Conservation (phyloP, 2,329 filamentous ascomycete genomes). For the Waltergamsia citrina region DNA sequence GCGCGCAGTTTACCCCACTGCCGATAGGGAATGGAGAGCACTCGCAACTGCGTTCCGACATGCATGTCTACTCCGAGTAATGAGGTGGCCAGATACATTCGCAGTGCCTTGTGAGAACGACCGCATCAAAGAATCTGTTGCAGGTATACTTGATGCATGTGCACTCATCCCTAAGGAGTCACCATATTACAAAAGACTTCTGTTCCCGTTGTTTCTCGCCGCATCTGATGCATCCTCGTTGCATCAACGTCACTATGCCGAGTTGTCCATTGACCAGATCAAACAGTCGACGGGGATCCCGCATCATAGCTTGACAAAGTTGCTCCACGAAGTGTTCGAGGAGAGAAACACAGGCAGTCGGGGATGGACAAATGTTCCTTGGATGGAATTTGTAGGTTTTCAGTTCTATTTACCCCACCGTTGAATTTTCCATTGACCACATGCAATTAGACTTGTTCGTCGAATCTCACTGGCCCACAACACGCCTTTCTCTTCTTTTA, state of each 20-base stretch:
- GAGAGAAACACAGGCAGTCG: conserved; percentile 8
- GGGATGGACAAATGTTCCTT: conserved; percentile 12
- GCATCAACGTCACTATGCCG: conserved; percentile 15
- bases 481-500: conserved; percentile 9
- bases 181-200: conserved; percentile 14
- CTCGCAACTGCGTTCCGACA: conserved; percentile 17
- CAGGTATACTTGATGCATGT: conserved; percentile 13
- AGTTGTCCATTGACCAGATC: conserved; percentile 13
- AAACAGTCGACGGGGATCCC: conserved; percentile 13
- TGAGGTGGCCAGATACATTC: conserved; percentile 16
- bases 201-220: conserved; percentile 17
- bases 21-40: conserved; percentile 14
- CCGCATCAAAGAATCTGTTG: conserved; percentile 12
- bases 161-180: conserved; percentile 11
- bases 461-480: conserved; percentile 4
- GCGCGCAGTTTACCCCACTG: conserved; percentile 13
- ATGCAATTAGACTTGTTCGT: conserved; percentile 7
- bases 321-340: conserved; percentile 14
- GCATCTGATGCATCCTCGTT: conserved; percentile 12
- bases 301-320: conserved; percentile 14
- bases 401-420: background rate
- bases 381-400: conserved; percentile 17
- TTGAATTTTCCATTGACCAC: background rate
- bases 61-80: conserved; percentile 15
- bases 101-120: conserved; percentile 11